phyloP scores from a whole-genome alignment of 83 land plant genomes.

The Thuja plicata region DNA sequence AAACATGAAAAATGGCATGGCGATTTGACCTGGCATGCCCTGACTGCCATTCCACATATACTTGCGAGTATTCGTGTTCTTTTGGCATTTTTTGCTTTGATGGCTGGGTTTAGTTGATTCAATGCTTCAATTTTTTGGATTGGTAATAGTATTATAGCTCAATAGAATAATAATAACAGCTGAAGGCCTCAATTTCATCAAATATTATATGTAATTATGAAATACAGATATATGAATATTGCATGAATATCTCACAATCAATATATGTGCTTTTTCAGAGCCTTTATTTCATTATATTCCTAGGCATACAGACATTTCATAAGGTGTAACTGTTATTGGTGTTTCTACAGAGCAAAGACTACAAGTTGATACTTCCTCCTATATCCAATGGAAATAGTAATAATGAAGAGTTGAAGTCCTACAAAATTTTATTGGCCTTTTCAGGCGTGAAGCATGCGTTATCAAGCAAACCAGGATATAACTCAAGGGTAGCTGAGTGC shows the following conservation, averaged over 20 bases:
- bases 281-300: background rate
- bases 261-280: background rate
- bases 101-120: background rate
- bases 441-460: conserved; percentile 87
- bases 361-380: conserved; percentile 48
- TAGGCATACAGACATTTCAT: background rate
- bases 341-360: conserved; percentile 51
- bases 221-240: background rate
- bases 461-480: conserved; percentile 77
- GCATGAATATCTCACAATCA: background rate
- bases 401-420: conserved; percentile 23
- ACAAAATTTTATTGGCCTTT: conserved; percentile 88
- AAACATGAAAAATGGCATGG: too few species aligned
- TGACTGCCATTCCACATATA: too few species aligned
- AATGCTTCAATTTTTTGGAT: background rate
- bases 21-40: too few species aligned
- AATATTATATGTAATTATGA: background rate
- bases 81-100: too few species aligned
- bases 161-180: background rate
- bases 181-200: background rate
- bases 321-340: background rate
- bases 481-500: conserved; percentile 84
- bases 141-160: background rate
- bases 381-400: conserved; percentile 15
- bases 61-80: too few species aligned